phyloP scores from a whole-genome alignment of 306 rosid species.

The Glycyrrhiza uralensis region DNA sequence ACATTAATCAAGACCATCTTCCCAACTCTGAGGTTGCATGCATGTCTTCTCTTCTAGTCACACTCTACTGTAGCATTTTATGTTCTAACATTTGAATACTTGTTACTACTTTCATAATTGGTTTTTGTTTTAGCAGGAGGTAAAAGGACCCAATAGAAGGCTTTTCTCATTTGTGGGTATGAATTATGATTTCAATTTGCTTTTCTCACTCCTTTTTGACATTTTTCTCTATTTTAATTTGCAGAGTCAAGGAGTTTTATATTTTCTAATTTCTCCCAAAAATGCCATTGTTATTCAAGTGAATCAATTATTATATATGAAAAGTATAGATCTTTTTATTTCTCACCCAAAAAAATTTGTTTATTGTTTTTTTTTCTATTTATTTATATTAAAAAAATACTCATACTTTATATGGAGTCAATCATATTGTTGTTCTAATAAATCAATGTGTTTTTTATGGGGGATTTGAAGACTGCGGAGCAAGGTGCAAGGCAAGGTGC shows the following conservation, averaged over 20 bases:
- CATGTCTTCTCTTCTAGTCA: background rate
- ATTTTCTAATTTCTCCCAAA: background rate
- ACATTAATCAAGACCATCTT: conserved; percentile 19
- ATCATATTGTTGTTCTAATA: background rate
- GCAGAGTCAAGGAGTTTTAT: background rate
- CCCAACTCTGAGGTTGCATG: conserved; percentile 33
- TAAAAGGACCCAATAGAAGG: conserved; percentile 41
- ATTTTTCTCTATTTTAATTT: background rate
- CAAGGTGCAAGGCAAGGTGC: conserved; percentile 28
- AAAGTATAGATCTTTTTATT: no score
- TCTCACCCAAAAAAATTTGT: no score
- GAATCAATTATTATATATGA: no score
- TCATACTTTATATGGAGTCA: no score
- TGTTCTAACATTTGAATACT: background rate
- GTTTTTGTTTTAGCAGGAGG: conserved; percentile 25
- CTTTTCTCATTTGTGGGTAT: conserved; percentile 36
- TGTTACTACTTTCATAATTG: background rate
- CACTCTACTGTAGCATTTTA: background rate
- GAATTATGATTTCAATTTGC: conserved; percentile 20
- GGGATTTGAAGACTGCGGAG: conserved; percentile 34
- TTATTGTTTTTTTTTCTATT: no score
- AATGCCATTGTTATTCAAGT: background rate
- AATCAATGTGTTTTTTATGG: background rate
- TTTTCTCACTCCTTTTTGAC: background rate
- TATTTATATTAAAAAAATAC: no score